Evolutionary conservation across 192 early-diverging fungal genomes (phyloP), one percentile per base, ranked within the genome.

Genomic region (Phlyctochytrium bullatum): DNA sequence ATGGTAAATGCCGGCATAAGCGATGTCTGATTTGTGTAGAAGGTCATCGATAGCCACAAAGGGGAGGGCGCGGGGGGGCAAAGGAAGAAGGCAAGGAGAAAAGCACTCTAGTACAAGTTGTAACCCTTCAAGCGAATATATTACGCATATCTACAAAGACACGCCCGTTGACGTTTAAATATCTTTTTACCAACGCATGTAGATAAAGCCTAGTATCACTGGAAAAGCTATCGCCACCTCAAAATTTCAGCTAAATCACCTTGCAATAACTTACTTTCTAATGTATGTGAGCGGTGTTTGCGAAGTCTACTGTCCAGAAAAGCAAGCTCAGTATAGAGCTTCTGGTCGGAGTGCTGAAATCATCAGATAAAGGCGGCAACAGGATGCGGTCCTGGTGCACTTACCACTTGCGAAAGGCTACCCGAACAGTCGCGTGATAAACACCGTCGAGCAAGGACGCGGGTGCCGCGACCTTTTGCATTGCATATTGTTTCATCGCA

Each of bases 401-500:
- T 77, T 85, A 91, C 88, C 80, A 90, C 88, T 4, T 74, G 72
- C 12, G 51, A 52, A 79, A 94, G 80, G 1, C 52, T 78, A 1
- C 94, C 94, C 1, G 71, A 65, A 73, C 94, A 98, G 23, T 83
- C 80, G 0, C 80, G 73, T 10, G 77, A 66, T 3, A 89, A 67
- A 69, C 94, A 97, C 33, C 86, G 76, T 1, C 82, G 72, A 0
- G 88, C 92, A 27, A 84, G 78, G 1, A 95, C 92, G 16, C 84
- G 80, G 40, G 92, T 72, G 56, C 82, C 71, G 28, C 89, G 83
- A 2, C 94, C 91, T 3, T 74, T 60, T 31, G 86, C 81, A 2
- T 60, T 68, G 68, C 95, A 96, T 2, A 79, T 74, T 2, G 83
- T 72, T 56, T 96, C 92, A 62, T 95, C 92, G 78, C 97, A 99